These are phyloP conservation scores for Trametes versicolor DNA, from an alignment of 1,284 basidiomycete genomes.

Conservation along the genomic window DNA sequence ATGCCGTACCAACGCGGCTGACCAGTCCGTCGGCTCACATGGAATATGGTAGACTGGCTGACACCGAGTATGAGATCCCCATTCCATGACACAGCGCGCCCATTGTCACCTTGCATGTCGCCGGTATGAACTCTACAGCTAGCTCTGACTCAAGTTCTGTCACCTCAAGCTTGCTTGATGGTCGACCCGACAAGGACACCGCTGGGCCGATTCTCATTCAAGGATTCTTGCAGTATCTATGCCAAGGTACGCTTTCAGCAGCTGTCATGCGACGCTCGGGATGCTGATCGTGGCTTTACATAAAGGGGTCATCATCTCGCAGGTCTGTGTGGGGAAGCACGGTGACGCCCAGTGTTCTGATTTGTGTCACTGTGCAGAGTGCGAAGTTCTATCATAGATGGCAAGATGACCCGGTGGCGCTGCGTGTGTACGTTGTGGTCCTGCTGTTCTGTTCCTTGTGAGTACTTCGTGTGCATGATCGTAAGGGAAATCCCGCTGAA, in stretches of 20 bases:
- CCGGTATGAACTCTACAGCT: background rate
- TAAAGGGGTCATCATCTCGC: slow-evolving; percentile 56
- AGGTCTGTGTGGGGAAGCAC: slow-evolving; percentile 23
- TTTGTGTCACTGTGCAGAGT: slow-evolving; percentile 47
- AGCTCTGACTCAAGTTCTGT: background rate
- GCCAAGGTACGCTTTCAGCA: slow-evolving; percentile 31
- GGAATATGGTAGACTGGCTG: background rate
- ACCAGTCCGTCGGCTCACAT: background rate
- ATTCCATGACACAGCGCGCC: background rate
- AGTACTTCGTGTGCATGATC: slow-evolving; percentile 32
- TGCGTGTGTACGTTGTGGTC: slow-evolving; percentile 52
- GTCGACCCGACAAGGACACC: slow-evolving; percentile 27
- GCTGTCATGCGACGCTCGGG: background rate
- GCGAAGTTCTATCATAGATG: slow-evolving; percentile 56
- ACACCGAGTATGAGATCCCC: background rate
- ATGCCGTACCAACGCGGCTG: background rate
- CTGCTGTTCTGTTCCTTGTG: slow-evolving; percentile 55
- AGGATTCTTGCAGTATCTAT: slow-evolving; percentile 38
- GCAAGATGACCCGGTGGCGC: slow-evolving; percentile 52
- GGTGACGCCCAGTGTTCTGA: background rate
- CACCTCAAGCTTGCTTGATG: background rate
- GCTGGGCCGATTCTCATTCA: slow-evolving; percentile 36
- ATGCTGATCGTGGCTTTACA: background rate
- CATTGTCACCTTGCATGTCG: too few species aligned
- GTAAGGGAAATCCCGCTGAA: background rate